Evolutionary conservation across 345 rosid genomes (phyloP).

Genomic region (Excoecaria cochinchinensis): DNA sequence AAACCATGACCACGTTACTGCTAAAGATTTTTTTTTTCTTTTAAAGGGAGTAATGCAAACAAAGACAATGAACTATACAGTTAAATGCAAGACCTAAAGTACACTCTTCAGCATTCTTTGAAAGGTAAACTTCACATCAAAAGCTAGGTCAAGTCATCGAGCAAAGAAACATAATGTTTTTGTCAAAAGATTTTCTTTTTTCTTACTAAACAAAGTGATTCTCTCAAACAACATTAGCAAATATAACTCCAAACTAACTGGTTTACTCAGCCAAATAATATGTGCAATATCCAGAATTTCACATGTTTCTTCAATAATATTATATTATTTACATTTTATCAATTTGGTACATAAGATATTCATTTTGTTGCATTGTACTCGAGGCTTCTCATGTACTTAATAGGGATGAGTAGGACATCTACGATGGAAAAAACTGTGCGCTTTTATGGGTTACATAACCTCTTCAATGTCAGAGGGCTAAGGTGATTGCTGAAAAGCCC

Average conservation of each 20-base stretch:
- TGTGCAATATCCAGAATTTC: no score
- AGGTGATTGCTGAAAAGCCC: no score
- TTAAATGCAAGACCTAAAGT: no score
- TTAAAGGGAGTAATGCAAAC: not conserved
- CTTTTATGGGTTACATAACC: no score
- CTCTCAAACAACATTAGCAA: not conserved
- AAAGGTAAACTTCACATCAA: not conserved
- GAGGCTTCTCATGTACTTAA: no score
- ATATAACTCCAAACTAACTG: not conserved
- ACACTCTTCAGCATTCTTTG: not conserved
- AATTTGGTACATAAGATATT: no score
- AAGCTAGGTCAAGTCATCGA: not conserved
- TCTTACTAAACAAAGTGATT: not conserved
- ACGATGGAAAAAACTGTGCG: no score
- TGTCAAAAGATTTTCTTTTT: not conserved
- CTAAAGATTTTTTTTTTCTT: not conserved
- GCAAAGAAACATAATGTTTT: not conserved
- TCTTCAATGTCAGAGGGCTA: no score
- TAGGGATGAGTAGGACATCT: no score
- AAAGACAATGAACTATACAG: not conserved
- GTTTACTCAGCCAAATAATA: not conserved
- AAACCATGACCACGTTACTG: conserved; percentile 5
- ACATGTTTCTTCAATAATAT: no score
- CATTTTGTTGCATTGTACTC: no score
- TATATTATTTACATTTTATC: no score